A percentile compares a stretch with the other conserved stretches of the same genome.
phyloP scores from a whole-genome alignment of 202 grass and related monocot genomes.

The Miscanthus sacchariflorus region DNA sequence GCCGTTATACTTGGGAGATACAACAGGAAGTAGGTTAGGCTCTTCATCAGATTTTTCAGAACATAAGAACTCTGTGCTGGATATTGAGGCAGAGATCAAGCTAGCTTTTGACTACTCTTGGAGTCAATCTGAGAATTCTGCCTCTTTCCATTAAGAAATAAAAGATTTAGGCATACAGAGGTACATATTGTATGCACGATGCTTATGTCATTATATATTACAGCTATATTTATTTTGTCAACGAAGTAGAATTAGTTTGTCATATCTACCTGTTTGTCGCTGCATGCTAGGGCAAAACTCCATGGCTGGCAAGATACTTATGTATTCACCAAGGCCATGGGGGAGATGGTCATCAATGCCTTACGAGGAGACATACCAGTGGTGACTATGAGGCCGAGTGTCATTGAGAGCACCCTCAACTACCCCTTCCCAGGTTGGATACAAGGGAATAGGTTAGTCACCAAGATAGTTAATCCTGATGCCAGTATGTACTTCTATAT shows the following conservation, averaged over 20 bases:
- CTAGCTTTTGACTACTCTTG: no score
- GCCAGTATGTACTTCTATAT: no score
- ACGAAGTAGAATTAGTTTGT: no score
- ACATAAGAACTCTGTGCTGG: no score
- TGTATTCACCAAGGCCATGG: conserved; percentile 96
- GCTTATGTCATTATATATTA: no score
- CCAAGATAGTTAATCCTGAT: no score
- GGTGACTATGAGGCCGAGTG: conserved; percentile 82
- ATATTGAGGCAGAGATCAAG: no score
- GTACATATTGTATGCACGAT: neutral
- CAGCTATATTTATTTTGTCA: no score
- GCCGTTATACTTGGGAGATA: conserved; percentile 55
- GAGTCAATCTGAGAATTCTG: no score
- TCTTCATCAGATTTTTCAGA: neutral
- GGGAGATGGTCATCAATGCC: conserved; percentile 85
- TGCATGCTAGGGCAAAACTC: conserved; percentile 66
- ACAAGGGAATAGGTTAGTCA: conserved; percentile 83
- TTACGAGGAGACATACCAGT: conserved; percentile 85
- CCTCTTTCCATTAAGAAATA: no score
- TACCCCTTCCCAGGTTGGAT: conserved; percentile 97
- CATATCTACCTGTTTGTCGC: neutral
- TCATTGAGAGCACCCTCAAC: conserved; percentile 78
- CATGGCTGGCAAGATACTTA: conserved; percentile 92
- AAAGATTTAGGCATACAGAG: conserved; percentile 16
- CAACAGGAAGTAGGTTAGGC: conserved; percentile 44